Percentiles rank a stretch among this genome's conserved stretches.
phyloP scores from a whole-genome alignment of 2,329 filamentous ascomycete genomes.

The Pseudogymnoascus sp. region DNA sequence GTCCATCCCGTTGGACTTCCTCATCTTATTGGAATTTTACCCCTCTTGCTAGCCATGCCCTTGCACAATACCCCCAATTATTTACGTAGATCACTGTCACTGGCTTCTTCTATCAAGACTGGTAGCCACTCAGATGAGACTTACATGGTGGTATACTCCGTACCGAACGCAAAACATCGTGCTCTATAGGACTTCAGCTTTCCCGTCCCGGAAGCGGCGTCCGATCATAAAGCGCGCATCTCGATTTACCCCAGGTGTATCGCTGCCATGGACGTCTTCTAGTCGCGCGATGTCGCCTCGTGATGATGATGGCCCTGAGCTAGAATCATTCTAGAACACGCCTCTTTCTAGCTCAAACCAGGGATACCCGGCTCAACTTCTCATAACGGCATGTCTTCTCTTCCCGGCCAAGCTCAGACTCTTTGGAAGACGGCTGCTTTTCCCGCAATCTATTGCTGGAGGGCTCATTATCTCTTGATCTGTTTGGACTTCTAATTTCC shows the following conservation, averaged over 20 bases:
- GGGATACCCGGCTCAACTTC: neutral
- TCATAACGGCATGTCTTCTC: constrained; percentile 32
- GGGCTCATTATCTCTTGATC: neutral
- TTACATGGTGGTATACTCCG: neutral
- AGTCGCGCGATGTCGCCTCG: neutral
- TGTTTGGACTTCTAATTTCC: neutral
- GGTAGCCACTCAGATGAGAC: neutral
- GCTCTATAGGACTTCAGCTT: neutral
- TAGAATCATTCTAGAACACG: neutral
- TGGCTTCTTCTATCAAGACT: neutral
- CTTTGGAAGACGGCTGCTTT: constrained; percentile 1
- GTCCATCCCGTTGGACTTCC: neutral
- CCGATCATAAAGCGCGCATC: neutral
- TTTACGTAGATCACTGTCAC: neutral
- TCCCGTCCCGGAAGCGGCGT: constrained; percentile 3
- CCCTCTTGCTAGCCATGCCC: neutral
- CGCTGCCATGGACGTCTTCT: neutral
- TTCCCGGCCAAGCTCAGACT: neutral
- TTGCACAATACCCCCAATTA: neutral
- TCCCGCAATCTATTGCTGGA: neutral
- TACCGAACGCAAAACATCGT: neutral
- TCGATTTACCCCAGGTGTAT: neutral
- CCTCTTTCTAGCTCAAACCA: neutral
- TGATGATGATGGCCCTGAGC: neutral
- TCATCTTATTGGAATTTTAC: neutral